Evolutionary conservation across 352 stramenopile genomes (phyloP), one percentile per base, ranked within the genome.

Genomic region (Pythium rhizo-oryzae): DNA sequence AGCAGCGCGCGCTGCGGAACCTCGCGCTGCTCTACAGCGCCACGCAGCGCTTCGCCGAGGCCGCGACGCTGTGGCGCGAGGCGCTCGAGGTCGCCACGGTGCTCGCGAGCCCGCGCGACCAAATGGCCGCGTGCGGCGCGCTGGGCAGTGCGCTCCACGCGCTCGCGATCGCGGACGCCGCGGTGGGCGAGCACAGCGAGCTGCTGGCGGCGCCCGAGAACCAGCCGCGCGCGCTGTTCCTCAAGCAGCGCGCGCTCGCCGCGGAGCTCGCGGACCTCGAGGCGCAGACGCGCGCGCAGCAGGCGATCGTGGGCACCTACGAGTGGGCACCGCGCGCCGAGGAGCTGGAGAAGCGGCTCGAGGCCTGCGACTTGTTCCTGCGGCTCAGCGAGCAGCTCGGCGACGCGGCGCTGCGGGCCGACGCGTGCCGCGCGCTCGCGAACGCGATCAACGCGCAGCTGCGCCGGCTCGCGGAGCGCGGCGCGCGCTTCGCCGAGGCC

Each of bases 381-480:
- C 63, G 59, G 0, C 65, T 87, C 8, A 84, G 80, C 33, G 80
- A 87, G 50, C 71, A 73, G 37, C 78, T 82, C 25, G 59, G 69
- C 2, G 39, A 74, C 25, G 61, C 77, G 25, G 18, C 41, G 41
- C 75, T 80, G 61, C 67, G 70, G 47, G 72, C 75, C 2, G 76
- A 85, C 37, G 72, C 77, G 19, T 91, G 87, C 56, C 72, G 80
- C n/a, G 71, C 74, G 21, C 64, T 89, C 11, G 82, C 80, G 12
- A 89, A 89, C 50, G 82, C 82, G 30, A 46, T 91, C 47, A 91
- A 75, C 8, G 76, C 67, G 2, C 82, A 91, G 52, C 23, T 89
- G 13, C 43, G 46, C 5, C 63, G 79, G 6, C 70, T 91, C 24
- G 62, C 70, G 21, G 65, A 71, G 44, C 77, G 80, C 30, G 73